A percentile compares a stretch with the other conserved stretches of the same genome.
phyloP scores from a whole-genome alignment of 192 early-diverging fungal genomes.

The Backusella luteola region DNA sequence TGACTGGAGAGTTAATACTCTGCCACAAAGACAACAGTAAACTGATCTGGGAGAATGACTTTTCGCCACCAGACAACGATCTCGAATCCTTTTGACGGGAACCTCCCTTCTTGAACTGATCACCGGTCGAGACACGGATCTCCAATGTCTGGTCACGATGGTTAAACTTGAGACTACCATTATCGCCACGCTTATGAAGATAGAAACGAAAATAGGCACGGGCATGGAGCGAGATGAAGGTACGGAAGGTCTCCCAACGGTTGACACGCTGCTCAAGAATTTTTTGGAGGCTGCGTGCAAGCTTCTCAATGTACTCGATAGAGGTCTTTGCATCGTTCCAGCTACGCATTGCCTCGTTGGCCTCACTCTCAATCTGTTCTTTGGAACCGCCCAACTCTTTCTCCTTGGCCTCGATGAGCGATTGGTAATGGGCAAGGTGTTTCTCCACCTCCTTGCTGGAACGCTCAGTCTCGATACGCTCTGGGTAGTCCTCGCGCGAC shows the following conservation, averaged over 20 bases:
- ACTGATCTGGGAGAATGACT: constrained; percentile 93
- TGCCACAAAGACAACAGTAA: constrained; percentile 94
- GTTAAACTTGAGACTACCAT: constrained; percentile 76
- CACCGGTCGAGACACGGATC: constrained; percentile 47
- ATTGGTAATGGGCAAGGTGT: constrained; percentile 52
- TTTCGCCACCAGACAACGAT: constrained; percentile 96
- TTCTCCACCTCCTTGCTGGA: constrained; percentile 54
- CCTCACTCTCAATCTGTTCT: constrained; percentile 61
- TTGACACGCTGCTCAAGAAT: constrained; percentile 60
- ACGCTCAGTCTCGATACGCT: constrained; percentile 58
- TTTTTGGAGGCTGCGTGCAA: constrained; percentile 32
- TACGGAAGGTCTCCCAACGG: constrained; percentile 68
- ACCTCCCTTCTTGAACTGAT: constrained; percentile 41
- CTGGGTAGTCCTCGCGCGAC: constrained; percentile 54
- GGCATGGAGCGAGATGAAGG: constrained; percentile 74
- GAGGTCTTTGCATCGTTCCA: constrained; percentile 57
- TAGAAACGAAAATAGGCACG: constrained; percentile 70
- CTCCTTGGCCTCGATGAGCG: constrained; percentile 56
- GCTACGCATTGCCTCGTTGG: constrained; percentile 41
- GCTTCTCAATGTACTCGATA: constrained; percentile 44
- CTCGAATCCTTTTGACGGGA: constrained; percentile 77
- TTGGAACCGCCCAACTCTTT: constrained; percentile 48
- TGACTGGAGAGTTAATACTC: constrained; percentile 84
- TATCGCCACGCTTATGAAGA: constrained; percentile 79
- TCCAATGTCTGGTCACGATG: constrained; percentile 61